Conservation (phyloP, 345 rosid genomes). For the Citrus sp. region DNA sequence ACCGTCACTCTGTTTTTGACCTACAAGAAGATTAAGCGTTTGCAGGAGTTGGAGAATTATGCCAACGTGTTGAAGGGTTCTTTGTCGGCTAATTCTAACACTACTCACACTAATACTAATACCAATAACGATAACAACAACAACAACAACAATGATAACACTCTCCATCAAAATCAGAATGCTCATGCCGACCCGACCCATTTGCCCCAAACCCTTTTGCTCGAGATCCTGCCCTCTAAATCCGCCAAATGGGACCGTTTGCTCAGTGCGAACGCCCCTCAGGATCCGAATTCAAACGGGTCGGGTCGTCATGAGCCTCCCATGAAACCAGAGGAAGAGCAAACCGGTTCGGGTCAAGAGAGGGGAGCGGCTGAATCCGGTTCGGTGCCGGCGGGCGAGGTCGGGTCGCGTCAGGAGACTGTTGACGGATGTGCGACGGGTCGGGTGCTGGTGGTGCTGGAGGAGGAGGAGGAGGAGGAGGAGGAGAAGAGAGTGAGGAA, state of each 20-base stretch:
- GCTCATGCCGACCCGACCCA: constrained; percentile 31
- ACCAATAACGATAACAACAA: too few relatives aligned
- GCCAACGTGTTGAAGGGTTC: background rate
- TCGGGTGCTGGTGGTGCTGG: constrained; percentile 15
- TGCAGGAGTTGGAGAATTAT: constrained; percentile 6
- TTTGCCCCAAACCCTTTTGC: constrained; percentile 48
- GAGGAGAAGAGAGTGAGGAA: constrained; percentile 58
- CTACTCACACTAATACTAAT: background rate
- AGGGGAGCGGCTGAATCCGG: background rate
- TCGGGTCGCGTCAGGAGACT: background rate
- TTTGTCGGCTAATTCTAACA: background rate
- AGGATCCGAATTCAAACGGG: background rate
- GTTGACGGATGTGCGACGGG: background rate
- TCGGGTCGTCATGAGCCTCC: background rate
- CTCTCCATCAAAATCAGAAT: too few relatives aligned
- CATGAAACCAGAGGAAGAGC: background rate
- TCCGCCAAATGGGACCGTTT: constrained; percentile 34
- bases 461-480: constrained; percentile 40
- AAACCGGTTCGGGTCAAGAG: background rate
- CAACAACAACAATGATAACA: too few relatives aligned
- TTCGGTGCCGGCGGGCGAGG: background rate
- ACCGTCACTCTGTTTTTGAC: background rate
- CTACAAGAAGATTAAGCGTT: background rate
- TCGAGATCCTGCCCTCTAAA: constrained; percentile 49
- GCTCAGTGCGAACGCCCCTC: background rate